These are phyloP conservation scores for Gamsiella multidivaricata DNA, from an alignment of 192 early-diverging fungal species.

Conservation along the genomic window DNA sequence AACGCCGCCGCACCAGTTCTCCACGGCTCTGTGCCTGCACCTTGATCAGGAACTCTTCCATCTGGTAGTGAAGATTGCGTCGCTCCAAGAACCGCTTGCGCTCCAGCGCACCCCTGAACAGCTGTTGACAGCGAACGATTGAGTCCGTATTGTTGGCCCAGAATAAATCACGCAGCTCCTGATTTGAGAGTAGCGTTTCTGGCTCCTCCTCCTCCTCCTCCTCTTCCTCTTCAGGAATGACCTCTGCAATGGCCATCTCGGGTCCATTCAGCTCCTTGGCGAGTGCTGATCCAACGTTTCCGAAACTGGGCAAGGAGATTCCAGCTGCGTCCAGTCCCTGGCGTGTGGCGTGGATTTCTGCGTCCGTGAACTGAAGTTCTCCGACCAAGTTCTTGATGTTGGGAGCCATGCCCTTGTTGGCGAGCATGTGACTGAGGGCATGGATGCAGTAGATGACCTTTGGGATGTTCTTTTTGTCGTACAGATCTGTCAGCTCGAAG, in stretches of 20 bases:
- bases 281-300: constrained; percentile 80
- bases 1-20: constrained; percentile 61
- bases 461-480: constrained; percentile 99
- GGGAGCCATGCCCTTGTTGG: constrained; percentile 84
- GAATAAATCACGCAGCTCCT: constrained; percentile 43
- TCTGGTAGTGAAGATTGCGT: constrained; percentile 23
- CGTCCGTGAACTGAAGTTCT: constrained; percentile 89
- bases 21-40: constrained; percentile 71
- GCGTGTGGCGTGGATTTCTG: constrained; percentile 81
- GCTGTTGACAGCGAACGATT: constrained; percentile 33
- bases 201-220: constrained; percentile 55
- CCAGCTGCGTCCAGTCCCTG: constrained; percentile 85
- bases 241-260: constrained; percentile 18
- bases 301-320: constrained; percentile 89
- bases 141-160: constrained; percentile 44
- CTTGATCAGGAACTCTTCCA: constrained; percentile 47
- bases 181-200: constrained; percentile 50
- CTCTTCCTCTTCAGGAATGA: constrained; percentile 52
- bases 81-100: constrained; percentile 44
- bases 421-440: constrained; percentile 83
- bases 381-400: constrained; percentile 94
- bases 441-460: constrained; percentile 97
- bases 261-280: constrained; percentile 60
- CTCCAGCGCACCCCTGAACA: constrained; percentile 41
- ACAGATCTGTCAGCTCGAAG: constrained; percentile 97